phyloP scores from a whole-genome alignment of 1,284 basidiomycete species.

The Anthracocystis setariae region DNA sequence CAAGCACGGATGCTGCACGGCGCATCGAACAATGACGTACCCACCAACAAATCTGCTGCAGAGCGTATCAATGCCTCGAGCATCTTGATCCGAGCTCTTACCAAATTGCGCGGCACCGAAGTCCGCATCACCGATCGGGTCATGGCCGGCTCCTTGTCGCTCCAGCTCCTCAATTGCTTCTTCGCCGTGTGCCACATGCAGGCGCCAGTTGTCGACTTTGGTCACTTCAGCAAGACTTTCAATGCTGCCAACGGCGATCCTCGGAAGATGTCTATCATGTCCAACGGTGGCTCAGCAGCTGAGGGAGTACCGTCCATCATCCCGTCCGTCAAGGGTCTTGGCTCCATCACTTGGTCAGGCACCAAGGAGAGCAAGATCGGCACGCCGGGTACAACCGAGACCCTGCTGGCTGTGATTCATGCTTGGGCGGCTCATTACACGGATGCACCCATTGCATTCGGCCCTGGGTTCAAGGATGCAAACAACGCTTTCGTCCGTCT shows the following conservation, averaged over 20 bases:
- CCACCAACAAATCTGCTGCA: slow-evolving; percentile 4
- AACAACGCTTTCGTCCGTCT: slow-evolving; percentile 23
- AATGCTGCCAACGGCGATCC: slow-evolving; percentile 60
- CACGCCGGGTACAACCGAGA: slow-evolving; percentile 56
- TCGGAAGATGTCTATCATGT: slow-evolving; percentile 60
- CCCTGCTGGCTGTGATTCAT: slow-evolving; percentile 57
- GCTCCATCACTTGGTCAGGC: slow-evolving; percentile 34
- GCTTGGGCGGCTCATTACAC: slow-evolving; percentile 63
- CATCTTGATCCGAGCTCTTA: slow-evolving; percentile 42
- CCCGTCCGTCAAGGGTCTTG: slow-evolving; percentile 24
- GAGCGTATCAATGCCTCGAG: slow-evolving; percentile 41
- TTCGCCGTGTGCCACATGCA: slow-evolving; percentile 62
- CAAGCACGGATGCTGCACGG: slow-evolving; percentile 63
- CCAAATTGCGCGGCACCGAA: slow-evolving; percentile 40
- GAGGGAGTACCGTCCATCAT: slow-evolving; percentile 40
- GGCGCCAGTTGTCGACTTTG: slow-evolving; percentile 59
- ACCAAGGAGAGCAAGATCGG: slow-evolving; percentile 52
- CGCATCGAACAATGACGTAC: slow-evolving; percentile 15
- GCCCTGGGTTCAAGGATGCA: slow-evolving; percentile 36
- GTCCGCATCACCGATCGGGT: slow-evolving; percentile 48
- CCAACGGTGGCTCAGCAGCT: slow-evolving; percentile 52
- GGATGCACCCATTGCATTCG: slow-evolving; percentile 58
- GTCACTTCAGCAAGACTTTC: slow-evolving; percentile 57
- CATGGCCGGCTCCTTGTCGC: slow-evolving; percentile 54
- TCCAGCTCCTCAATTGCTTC: slow-evolving; percentile 60